These are phyloP conservation scores for Globisporangium perplexum DNA, from an alignment of 352 stramenopile species.

Conservation along the genomic window DNA sequence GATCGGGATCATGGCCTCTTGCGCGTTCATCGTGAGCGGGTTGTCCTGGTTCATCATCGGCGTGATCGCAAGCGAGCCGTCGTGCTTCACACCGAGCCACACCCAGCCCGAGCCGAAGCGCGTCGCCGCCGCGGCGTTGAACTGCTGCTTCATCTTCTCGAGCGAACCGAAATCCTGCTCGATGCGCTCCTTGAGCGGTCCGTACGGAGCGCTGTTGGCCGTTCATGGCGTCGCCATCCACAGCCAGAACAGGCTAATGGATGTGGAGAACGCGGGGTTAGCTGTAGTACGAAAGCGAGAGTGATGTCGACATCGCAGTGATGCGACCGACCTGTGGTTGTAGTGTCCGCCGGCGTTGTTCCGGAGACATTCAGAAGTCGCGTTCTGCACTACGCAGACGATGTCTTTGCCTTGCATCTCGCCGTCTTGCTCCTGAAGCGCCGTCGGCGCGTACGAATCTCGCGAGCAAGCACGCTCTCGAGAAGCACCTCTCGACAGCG, in stretches of 20 bases:
- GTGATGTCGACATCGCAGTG: too few relatives aligned
- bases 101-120: slow-evolving; percentile 90
- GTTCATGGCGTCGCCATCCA: slow-evolving; percentile 82
- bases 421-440: slow-evolving; percentile 50
- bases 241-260: slow-evolving; percentile 87
- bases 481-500: too few relatives aligned
- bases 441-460: neutral
- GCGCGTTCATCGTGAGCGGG: slow-evolving; percentile 64
- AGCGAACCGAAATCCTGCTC: slow-evolving; percentile 89
- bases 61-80: slow-evolving; percentile 93
- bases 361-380: slow-evolving; percentile 65
- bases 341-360: slow-evolving; percentile 86
- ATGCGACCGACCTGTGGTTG: slow-evolving; percentile 53
- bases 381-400: slow-evolving; percentile 64
- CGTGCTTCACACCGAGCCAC: slow-evolving; percentile 80
- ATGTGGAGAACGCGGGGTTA: neutral
- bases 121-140: slow-evolving; percentile 81
- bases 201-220: slow-evolving; percentile 74
- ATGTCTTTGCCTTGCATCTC: slow-evolving; percentile 75
- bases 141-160: slow-evolving; percentile 87
- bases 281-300: neutral
- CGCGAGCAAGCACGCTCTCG: neutral
- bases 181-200: slow-evolving; percentile 79
- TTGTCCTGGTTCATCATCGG: slow-evolving; percentile 96
- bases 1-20: slow-evolving; percentile 87